phyloP scores from a whole-genome alignment of 192 early-diverging fungal genomes.

The Gonapodya prolifera region DNA sequence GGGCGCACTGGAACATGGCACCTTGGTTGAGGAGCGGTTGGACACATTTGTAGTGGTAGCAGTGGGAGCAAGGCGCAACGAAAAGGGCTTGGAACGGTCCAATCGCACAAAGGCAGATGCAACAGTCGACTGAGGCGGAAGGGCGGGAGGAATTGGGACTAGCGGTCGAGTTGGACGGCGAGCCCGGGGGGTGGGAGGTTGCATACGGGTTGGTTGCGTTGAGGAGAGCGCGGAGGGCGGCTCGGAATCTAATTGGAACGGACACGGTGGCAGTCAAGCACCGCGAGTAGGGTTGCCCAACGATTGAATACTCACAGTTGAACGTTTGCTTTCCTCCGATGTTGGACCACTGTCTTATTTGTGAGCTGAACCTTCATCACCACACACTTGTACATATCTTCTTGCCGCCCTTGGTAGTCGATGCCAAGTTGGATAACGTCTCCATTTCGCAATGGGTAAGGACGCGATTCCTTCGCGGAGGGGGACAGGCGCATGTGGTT shows the following conservation, averaged over 20 bases:
- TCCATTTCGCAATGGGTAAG: constrained; percentile 55
- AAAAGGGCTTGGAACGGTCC: constrained; percentile 81
- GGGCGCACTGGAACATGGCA: constrained; percentile 67
- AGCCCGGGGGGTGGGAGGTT: neutral
- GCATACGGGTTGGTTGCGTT: constrained; percentile 15
- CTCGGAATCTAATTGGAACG: constrained; percentile 18
- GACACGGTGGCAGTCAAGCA: no score
- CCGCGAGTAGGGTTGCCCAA: neutral
- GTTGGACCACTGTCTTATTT: constrained; percentile 44
- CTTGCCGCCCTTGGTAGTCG: constrained; percentile 84
- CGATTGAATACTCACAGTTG: constrained; percentile 16
- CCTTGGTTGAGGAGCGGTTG: constrained; percentile 65
- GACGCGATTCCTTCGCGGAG: constrained; percentile 66
- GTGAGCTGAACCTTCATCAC: constrained; percentile 37
- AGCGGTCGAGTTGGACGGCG: neutral
- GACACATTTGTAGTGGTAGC: constrained; percentile 89
- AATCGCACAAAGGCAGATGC: constrained; percentile 82
- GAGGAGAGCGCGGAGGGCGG: constrained; percentile 27
- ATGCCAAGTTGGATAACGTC: constrained; percentile 94
- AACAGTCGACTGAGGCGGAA: constrained; percentile 42
- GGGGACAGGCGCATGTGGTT: constrained; percentile 88
- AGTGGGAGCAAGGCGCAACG: constrained; percentile 83
- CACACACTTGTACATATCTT: constrained; percentile 90
- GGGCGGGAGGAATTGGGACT: neutral
- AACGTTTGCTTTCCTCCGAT: constrained; percentile 46